A percentile compares a stretch with the other conserved stretches of the same genome.
Evolutionary conservation across 768 basidiomycete species (phyloP).

Genomic region (Amanita brunnescens): DNA sequence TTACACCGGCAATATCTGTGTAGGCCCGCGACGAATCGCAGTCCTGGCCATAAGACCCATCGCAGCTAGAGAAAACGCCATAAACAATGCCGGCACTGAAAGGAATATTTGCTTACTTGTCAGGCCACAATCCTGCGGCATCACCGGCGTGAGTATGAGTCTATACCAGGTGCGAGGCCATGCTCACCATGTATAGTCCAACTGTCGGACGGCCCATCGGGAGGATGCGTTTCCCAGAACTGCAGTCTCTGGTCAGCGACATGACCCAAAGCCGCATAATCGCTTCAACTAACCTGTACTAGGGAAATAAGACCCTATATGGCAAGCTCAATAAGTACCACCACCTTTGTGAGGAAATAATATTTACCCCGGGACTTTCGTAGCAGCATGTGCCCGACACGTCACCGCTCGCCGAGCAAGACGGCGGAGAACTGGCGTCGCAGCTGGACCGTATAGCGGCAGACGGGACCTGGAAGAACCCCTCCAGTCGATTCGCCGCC

Average conservation of each 20-base stretch:
- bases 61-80: conserved; percentile 27
- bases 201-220: conserved; percentile 40
- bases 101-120: not conserved
- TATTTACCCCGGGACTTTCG: conserved; percentile 2
- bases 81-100: not conserved
- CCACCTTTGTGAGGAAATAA: too few relatives aligned
- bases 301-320: conserved; percentile 2
- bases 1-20: conserved; percentile 31
- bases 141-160: too few relatives aligned
- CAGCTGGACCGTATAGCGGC: not conserved
- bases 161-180: not conserved
- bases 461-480: not conserved
- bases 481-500: not conserved
- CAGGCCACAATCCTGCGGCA: conserved; percentile 1
- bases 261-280: not conserved
- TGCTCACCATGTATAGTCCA: conserved; percentile 53
- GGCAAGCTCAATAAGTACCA: not conserved
- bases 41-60: conserved; percentile 30
- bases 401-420: not conserved
- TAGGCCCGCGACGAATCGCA: conserved; percentile 44
- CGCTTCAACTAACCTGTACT: not conserved
- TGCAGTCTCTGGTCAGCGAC: conserved; percentile 11
- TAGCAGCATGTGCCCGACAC: not conserved
- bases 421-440: not conserved
- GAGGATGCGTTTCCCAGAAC: conserved; percentile 49